Percentiles rank a stretch among this genome's conserved stretches.
phyloP scores from a whole-genome alignment of 257 asterid genomes.

The Agastache rugosa region DNA sequence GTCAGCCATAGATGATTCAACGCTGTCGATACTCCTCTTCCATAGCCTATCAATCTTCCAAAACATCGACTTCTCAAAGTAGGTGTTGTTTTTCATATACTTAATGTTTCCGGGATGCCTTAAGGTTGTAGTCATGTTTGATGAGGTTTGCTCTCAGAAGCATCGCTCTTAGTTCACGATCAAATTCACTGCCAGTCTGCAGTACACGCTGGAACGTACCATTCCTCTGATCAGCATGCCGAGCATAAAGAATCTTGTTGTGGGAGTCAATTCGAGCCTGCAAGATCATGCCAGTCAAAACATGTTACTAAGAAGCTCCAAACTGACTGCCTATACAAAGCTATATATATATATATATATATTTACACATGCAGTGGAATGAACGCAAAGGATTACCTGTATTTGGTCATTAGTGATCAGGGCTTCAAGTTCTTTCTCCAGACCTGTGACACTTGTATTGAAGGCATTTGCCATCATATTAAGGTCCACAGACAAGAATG shows the following conservation, averaged over 20 bases:
- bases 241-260: constrained; percentile 90
- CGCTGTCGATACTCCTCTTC: background rate
- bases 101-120: constrained; percentile 61
- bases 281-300: constrained; percentile 27
- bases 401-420: constrained; percentile 86
- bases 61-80: background rate
- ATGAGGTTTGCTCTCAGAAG: constrained; percentile 88
- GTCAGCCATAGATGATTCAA: background rate
- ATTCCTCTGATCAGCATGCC: constrained; percentile 96
- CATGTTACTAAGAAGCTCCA: background rate
- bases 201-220: constrained; percentile 88
- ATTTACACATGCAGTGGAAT: background rate
- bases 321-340: background rate
- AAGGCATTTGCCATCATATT: constrained; percentile 96
- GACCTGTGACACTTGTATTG: constrained; percentile 68
- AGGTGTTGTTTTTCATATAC: constrained; percentile 22
- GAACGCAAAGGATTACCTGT: constrained; percentile 58
- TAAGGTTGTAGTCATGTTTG: constrained; percentile 69
- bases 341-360: background rate
- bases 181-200: constrained; percentile 82
- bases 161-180: constrained; percentile 81
- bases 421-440: constrained; percentile 94
- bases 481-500: constrained; percentile 91
- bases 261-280: constrained; percentile 99
- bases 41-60: constrained; percentile 12